Evolutionary conservation across 1,139 yeast genomes (phyloP).

Genomic region (Sugiyamaella paludigena): DNA sequence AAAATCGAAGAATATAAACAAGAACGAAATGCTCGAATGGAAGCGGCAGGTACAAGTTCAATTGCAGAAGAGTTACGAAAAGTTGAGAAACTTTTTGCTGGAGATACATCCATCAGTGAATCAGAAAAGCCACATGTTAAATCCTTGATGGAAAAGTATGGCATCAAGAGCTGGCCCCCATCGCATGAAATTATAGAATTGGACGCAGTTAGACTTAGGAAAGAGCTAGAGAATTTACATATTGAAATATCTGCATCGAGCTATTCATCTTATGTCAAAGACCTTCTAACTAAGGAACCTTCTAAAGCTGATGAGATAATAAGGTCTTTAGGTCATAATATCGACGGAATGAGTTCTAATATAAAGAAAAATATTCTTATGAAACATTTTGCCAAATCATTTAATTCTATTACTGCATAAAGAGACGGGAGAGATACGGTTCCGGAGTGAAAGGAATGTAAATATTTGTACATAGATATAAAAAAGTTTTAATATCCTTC

Average conservation of each 20-base stretch:
- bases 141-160: slow-evolving; percentile 48
- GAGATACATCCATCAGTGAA: slow-evolving; percentile 16
- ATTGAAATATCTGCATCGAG: slow-evolving; percentile 28
- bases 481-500: neutral
- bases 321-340: slow-evolving; percentile 31
- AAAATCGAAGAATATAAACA: slow-evolving; percentile 47
- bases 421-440: neutral
- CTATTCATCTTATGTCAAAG: slow-evolving; percentile 29
- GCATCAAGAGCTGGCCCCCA: slow-evolving; percentile 62
- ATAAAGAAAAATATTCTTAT: slow-evolving; percentile 38
- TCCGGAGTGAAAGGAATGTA: neutral
- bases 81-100: slow-evolving; percentile 19
- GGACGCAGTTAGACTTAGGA: slow-evolving; percentile 29
- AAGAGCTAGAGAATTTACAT: slow-evolving; percentile 30
- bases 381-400: slow-evolving; percentile 31
- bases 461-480: neutral
- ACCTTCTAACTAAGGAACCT: slow-evolving; percentile 34
- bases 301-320: slow-evolving; percentile 34
- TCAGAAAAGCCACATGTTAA: slow-evolving; percentile 43
- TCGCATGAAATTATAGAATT: slow-evolving; percentile 30
- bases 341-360: slow-evolving; percentile 28
- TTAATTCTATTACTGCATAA: slow-evolving; percentile 10
- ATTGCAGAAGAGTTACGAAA: slow-evolving; percentile 30
- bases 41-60: slow-evolving; percentile 27
- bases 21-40: slow-evolving; percentile 34